phyloP scores from a whole-genome alignment of 2,329 filamentous ascomycete species.

The Spiromastix sp. region DNA sequence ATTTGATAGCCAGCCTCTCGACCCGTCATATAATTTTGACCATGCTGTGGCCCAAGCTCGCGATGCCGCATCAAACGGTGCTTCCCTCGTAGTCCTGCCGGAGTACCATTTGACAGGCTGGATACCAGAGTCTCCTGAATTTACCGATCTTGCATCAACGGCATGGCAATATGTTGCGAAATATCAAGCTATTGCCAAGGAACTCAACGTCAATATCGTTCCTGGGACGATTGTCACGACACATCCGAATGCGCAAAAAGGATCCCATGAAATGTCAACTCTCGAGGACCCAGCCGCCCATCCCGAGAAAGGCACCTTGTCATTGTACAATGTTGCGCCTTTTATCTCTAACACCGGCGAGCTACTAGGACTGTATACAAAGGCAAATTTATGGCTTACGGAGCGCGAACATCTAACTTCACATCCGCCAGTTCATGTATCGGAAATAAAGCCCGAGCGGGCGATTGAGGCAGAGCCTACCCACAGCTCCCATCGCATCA shows the following conservation, averaged over 20 bases:
- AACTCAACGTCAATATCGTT: constrained; percentile 27
- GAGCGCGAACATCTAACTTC: constrained; percentile 4
- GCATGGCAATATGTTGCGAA: constrained; percentile 42
- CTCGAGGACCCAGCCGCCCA: neutral
- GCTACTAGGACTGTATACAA: constrained; percentile 43
- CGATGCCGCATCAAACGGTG: constrained; percentile 32
- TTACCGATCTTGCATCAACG: constrained; percentile 34
- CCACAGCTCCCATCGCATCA: constrained; percentile 1
- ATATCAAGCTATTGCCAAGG: constrained; percentile 42
- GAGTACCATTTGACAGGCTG: constrained; percentile 48
- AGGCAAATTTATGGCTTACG: constrained; percentile 22
- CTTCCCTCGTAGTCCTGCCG: constrained; percentile 47
- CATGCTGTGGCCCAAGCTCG: constrained; percentile 32
- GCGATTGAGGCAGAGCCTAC: neutral
- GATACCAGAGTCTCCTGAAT: constrained; percentile 37
- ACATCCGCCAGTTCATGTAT: neutral
- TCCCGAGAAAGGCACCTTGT: constrained; percentile 18
- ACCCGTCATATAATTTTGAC: constrained; percentile 4
- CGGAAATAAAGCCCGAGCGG: neutral
- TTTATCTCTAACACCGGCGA: constrained; percentile 43
- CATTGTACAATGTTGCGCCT: constrained; percentile 42
- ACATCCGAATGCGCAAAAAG: constrained; percentile 16
- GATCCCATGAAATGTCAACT: neutral
- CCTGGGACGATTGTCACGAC: constrained; percentile 43
- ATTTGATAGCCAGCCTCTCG: neutral